phyloP scores from a whole-genome alignment of 805 yeast species.

The Candida sanyiensis region DNA sequence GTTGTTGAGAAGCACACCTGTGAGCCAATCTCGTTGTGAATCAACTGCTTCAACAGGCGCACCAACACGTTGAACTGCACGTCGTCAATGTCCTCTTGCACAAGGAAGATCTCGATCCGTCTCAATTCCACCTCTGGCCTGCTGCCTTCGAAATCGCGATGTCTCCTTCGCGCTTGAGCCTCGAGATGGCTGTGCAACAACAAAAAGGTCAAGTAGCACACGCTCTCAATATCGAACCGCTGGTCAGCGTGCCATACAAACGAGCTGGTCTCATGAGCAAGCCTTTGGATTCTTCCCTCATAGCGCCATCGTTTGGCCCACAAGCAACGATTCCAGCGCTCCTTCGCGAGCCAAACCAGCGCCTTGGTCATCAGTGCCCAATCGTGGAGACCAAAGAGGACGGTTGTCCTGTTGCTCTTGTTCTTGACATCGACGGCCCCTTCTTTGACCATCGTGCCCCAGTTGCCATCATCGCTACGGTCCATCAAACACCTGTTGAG shows the following conservation, averaged over 20 bases:
- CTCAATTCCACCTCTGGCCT: not conserved
- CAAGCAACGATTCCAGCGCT: not conserved
- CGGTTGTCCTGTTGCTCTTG: not conserved
- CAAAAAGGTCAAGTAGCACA: constrained; percentile 4
- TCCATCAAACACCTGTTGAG: constrained; percentile 1
- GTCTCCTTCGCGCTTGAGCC: not conserved
- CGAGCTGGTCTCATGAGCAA: not conserved
- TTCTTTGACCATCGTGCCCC: constrained; percentile 3
- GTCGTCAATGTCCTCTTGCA: not conserved
- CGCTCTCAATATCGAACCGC: constrained; percentile 7
- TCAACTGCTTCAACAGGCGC: constrained; percentile 1
- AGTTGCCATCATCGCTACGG: constrained; percentile 4
- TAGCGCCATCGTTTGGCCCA: not conserved
- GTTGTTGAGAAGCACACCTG: constrained; percentile 2
- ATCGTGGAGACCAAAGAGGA: not conserved
- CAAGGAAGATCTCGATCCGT: constrained; percentile 1
- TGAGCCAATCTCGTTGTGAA: constrained; percentile 1
- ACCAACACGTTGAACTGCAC: constrained; percentile 3
- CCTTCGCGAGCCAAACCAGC: not conserved
- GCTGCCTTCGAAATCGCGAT: not conserved
- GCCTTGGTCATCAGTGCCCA: not conserved
- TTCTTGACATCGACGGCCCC: not conserved
- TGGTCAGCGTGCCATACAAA: constrained; percentile 8
- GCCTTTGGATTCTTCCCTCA: not conserved
- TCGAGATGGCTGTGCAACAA: not conserved